Base-by-base conservation (phyloP, 2,329 filamentous ascomycete genomes). In the Cryphonectria parasitica region DNA sequence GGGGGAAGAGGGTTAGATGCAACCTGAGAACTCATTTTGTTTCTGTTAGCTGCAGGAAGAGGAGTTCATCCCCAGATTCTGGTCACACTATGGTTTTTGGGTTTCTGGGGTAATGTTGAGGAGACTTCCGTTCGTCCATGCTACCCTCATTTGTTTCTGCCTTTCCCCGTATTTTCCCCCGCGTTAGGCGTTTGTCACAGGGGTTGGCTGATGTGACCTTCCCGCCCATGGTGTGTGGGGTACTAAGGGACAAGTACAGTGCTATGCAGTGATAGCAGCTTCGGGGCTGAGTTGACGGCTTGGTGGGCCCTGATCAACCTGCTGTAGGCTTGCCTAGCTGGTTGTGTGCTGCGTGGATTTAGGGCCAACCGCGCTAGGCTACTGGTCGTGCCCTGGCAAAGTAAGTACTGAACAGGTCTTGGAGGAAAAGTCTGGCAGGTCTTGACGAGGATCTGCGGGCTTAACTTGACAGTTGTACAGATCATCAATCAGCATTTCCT, bases 41-140 rank as follows among this genome's bases (percentile, higher is more conserved):
- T 43, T 15, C 17, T 43, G 15, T 49, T 49, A 19, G 25, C 25
- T 31, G 54, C 54, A 58, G 54, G 25, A 58, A 5, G 13, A 31
- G 54, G 19, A 11, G 8, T 19, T 31, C 15, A 17, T 58, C 54
- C 54, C 54, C 54, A 6, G 54, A 56, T 31, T 31, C 17, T 19
- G 25, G 54, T 58, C 54, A 58, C 28, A n/a, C n/a, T 7, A 2
- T n/a, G 22, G 45, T 45, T 7, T 49, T 49, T 7, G 22, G 17
- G n/a, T 49, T 49, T 49, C 45, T 49, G 45, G 45, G 45, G 45
- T 49, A 45, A 19, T 49, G 22, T n/a, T 8, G 22, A n/a, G 22
- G 22, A 6, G 19, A 36, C 64, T 69, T 69, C 68, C 68, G 68
- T 66, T 69, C 64, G 68, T 54, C 68, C 68, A 67, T 67, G 56